Evolutionary conservation across 2,329 filamentous ascomycete genomes (phyloP).

Genomic region (Fusarium floridanum): DNA sequence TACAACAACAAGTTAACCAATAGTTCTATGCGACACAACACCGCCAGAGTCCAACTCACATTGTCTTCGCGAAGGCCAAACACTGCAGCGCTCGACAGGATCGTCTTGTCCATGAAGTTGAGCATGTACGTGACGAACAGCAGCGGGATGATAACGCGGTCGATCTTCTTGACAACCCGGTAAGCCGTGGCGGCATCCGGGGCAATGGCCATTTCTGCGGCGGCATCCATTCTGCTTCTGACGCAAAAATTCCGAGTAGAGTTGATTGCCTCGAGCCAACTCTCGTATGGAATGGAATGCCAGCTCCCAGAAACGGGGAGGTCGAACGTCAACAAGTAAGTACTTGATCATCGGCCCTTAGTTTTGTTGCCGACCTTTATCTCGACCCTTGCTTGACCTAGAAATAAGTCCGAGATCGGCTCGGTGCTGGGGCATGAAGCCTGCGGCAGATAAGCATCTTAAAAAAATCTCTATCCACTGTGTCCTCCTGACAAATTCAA

Average conservation of each 20-base stretch:
- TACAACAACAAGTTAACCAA: not conserved
- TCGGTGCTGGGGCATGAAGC: not conserved
- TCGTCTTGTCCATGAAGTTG: not conserved
- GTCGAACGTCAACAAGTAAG: not conserved
- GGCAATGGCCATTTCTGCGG: not conserved
- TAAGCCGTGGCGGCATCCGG: not conserved
- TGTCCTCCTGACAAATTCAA: not conserved
- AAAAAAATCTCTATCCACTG: not conserved
- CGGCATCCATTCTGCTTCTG: not conserved
- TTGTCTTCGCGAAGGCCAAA: not conserved
- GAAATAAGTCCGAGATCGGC: not conserved
- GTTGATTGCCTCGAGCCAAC: not conserved
- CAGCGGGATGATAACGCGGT: not conserved
- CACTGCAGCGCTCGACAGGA: not conserved
- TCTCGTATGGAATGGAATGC: not conserved
- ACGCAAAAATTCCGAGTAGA: not conserved
- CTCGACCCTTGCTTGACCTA: not conserved
- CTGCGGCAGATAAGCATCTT: not conserved
- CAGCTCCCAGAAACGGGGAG: not conserved
- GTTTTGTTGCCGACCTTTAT: not conserved
- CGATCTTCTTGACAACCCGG: not conserved
- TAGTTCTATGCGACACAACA: not conserved
- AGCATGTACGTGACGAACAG: not conserved
- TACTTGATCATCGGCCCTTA: not conserved
- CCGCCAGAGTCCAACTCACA: not conserved